A percentile compares a stretch with the other conserved stretches of the same genome.
phyloP scores from a whole-genome alignment of 495 filamentous ascomycete species.

The Hypoxylon lienhwacheense region DNA sequence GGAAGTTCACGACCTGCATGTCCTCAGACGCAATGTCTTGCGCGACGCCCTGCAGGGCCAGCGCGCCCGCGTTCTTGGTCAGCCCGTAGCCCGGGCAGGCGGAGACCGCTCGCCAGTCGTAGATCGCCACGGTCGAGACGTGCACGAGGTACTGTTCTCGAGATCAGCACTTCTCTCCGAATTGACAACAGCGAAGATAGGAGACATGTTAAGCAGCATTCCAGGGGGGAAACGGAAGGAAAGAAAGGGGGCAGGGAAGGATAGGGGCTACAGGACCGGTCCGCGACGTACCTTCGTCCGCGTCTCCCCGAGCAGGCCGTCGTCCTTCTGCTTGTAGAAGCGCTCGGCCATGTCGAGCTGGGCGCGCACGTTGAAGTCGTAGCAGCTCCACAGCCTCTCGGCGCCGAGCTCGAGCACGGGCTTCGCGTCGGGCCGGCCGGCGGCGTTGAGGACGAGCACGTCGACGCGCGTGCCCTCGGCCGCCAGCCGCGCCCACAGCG shows the following conservation, averaged over 20 bases:
- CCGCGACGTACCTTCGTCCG: no score
- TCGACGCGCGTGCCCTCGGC: conserved; percentile 40
- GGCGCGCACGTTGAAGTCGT: conserved; percentile 41
- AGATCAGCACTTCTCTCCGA: no score
- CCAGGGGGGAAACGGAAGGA: no score
- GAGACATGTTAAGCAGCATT: no score
- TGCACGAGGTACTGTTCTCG: conserved; percentile 41
- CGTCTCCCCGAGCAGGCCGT: no score
- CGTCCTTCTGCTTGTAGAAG: conserved; percentile 37
- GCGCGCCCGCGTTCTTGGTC: conserved; percentile 45
- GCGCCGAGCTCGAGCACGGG: conserved; percentile 37
- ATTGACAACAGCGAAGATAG: no score
- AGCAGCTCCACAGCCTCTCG: conserved; percentile 36
- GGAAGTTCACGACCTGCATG: conserved; percentile 49
- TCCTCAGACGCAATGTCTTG: conserved; percentile 31
- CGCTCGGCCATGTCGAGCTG: conserved; percentile 41
- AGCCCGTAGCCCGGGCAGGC: conserved; percentile 34
- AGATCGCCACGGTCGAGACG: conserved; percentile 39
- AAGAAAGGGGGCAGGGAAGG: background rate
- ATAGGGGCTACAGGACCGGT: no score
- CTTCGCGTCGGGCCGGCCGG: conserved; percentile 2
- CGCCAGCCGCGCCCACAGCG: conserved; percentile 41
- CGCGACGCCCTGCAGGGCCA: conserved; percentile 45
- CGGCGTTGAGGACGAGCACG: conserved; percentile 47
- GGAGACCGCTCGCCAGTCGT: conserved; percentile 15